Base-by-base conservation (phyloP, 164 flowering plant species). In the Vitis labrusca region DNA sequence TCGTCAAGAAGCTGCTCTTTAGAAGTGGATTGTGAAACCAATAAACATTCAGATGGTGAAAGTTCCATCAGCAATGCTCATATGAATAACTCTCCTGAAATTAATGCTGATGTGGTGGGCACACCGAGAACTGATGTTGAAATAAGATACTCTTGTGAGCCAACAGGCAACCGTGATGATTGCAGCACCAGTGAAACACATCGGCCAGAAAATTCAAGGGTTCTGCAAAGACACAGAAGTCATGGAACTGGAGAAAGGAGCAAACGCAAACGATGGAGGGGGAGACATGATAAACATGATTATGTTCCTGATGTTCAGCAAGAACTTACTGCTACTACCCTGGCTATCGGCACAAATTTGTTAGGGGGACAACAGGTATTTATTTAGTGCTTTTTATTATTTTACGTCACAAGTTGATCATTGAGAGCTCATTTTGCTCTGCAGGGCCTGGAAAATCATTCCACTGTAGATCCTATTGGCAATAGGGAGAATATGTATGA, bases 251-350 rank as follows among this genome's bases (percentile, higher is more conserved):
- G 84, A 13, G 96, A 89, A 58, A 83, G 92, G 77, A 85, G 76
- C 68, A 88, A 84, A 64, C 91, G 95, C 49, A 96, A 91, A 83
- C 77, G 99, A 65, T 96, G 99, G 99, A 90, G 88, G 76, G 94
- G 97, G 37, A 85, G 99, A 74, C 69, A 81, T 65, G 93, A 92
- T 77, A 75, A 71, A 29, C 50, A 72, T 8, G 82, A 76, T 65
- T 53, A 23, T 65, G 23, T 53, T 75, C 58, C 80, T 59, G 82
- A 77, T 73, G 30, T 72, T 65, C 49, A 78, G 79, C 81, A 71
- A 70, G 81, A 81, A 55, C 71, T 71, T 71, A 59, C 57, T 59
- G 16, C 73, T 47, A 37, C 72, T 53, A 62, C 61, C 9, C 29
- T 32, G 0, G 60, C 10, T 58, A 15, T 73, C 11, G 30, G 59